Evolutionary conservation across 2,329 filamentous ascomycete genomes (phyloP), one percentile per base, ranked within the genome.

Genomic region (Diaporthe citrichinensis): DNA sequence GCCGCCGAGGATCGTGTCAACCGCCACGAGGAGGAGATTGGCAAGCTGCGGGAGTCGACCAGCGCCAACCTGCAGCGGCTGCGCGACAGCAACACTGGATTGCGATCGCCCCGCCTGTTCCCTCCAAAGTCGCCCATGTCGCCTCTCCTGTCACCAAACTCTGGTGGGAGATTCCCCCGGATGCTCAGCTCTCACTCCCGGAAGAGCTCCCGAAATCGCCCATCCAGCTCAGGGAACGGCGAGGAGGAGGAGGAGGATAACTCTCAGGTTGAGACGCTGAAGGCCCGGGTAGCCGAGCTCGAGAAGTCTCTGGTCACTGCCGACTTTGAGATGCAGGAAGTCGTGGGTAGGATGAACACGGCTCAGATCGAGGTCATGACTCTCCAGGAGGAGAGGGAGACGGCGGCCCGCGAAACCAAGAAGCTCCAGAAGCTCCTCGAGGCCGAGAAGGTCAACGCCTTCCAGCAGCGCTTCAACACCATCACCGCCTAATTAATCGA

Each of bases 1-100:
- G 91, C 94, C 28, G 96, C 95, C 0, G 97, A 99, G 82, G 95
- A 96, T 67, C 92, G 93, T 53, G 91, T 98, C 74, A 87, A 91
- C 58, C 92, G 92, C 67, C 95, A 98, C 81, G 97, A 98, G 83
- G 95, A 97, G 51, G 95, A 98, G 84, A 90, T 98, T 51, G 87
- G 90, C 25, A 87, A 90, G 31, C 86, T 98, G 73, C 93, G 93
- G 78, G 95, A 97, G 74, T 94, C 91, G 76, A 92, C 97, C 81
- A 95, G 91, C 81, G 88, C 88, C 25, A 94, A 97, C 80, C 90
- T 98, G 44, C 92, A 92, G 78, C 93, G 96, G 20, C 90, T 95
- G 80, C 92, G 92, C 82, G 85, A 89, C 78, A 82, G 74, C 31
- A 83, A 78, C 17, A 81, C 82, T 75, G 82, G 81, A 34, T 76